Evolutionary conservation across 768 basidiomycete species (phyloP), one percentile per base, ranked within the genome.

Genomic region (Termitomyces sp.): DNA sequence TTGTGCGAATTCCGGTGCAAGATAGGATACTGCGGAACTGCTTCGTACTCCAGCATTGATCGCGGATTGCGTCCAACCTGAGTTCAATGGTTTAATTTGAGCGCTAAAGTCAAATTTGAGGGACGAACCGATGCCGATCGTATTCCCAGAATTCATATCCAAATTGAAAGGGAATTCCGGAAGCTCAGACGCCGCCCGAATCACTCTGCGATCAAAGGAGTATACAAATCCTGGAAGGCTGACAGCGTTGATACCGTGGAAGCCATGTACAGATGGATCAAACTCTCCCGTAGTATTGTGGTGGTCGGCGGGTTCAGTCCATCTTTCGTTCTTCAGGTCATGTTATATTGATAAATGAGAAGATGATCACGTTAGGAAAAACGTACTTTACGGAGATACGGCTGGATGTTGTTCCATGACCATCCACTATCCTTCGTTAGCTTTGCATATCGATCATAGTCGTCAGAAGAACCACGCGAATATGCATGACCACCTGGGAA

Each of bases 401-500:
- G 68, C 47, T 67, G 58, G 6, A 74, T 44, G 22, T 56, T 65
- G 18, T 71, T 57, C 74, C 73, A 74, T 16, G 63, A 69, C 69
- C 71, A 74, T 0, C 72, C 69, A 4, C 50, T 49, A 44, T 72
- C 71, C 5, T 65, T 64, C 27, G 69, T 68, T 10, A 72, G 37
- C 0, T 29, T 55, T 13, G 72, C 74, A 57, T 63, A 73, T 5
- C 69, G 64, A 58, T 75, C 66, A 47, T 64, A 73, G 46, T 74
- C 74, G 6, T 72, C 70, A 18, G 61, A 50, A 1, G 71, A 66
- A 27, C 73, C 73, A 7, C 72, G 69, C 12, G 72, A 70, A 43
- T 71, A 75, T 7, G 44, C 57, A 34, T 51, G 48, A 22, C 58
- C 58, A 37, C 58, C 59, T 53, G n/a, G 16, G 20, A 22, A 39